Evolutionary conservation across 768 basidiomycete species (phyloP).

Genomic region (Boletus edulis): DNA sequence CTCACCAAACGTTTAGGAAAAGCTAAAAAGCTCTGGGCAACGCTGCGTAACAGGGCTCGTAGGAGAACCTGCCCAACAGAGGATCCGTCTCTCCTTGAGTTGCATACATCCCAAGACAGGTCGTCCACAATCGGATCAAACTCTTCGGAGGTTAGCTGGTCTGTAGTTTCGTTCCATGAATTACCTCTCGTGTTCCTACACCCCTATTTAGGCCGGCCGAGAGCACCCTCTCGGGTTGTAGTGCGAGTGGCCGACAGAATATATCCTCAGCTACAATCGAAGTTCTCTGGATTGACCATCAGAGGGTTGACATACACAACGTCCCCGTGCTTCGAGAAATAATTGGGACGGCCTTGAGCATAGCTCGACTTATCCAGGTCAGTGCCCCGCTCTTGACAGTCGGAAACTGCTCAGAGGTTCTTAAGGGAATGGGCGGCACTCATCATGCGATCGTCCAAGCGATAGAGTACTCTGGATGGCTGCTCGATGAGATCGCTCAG

Average conservation of each 20-base stretch:
- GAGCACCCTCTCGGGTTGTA: constrained; percentile 5
- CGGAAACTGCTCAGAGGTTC: not conserved
- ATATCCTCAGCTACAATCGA: not conserved
- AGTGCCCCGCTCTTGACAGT: not conserved
- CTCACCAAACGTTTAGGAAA: not conserved
- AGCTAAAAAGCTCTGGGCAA: constrained; percentile 6
- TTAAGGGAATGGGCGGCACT: constrained; percentile 9
- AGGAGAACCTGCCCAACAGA: not conserved
- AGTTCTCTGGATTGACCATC: constrained; percentile 6
- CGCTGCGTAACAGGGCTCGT: not conserved
- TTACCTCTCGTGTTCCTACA: not conserved
- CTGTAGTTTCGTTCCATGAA: not conserved
- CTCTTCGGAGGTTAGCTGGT: not conserved
- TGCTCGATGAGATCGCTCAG: constrained; percentile 10
- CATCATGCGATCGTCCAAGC: constrained; percentile 15
- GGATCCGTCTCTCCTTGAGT: not conserved
- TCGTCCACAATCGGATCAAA: not conserved
- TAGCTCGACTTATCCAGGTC: constrained; percentile 11
- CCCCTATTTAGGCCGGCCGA: not conserved
- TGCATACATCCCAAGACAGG: not conserved
- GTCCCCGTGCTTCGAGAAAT: constrained; percentile 4
- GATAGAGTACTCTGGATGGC: constrained; percentile 11
- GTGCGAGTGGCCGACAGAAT: not conserved
- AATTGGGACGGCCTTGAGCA: constrained; percentile 6
- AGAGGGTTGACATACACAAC: constrained; percentile 2